Evolutionary conservation across 2,329 filamentous ascomycete species (phyloP).

Genomic region (Stagonosporopsis vannaccii): DNA sequence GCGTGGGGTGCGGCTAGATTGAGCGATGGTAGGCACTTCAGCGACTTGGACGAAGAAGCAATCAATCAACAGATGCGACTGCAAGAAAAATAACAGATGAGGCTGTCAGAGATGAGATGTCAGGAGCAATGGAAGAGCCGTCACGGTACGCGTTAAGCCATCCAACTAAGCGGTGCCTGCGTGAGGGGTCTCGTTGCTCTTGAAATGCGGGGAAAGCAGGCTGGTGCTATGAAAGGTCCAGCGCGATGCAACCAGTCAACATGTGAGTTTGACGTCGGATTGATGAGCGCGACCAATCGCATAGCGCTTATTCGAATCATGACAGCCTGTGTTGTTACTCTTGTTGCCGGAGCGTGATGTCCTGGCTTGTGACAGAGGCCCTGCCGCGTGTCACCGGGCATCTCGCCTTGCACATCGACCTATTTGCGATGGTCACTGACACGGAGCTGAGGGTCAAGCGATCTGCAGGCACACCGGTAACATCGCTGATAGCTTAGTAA

Average conservation of each 20-base stretch:
- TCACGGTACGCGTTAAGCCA: constrained; percentile 18
- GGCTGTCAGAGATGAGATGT: constrained; percentile 23
- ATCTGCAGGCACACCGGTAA: constrained; percentile 10
- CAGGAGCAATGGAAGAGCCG: constrained; percentile 14
- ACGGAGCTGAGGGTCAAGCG: neutral
- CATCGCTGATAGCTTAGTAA: neutral
- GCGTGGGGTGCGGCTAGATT: constrained; percentile 15
- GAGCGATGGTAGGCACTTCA: constrained; percentile 4
- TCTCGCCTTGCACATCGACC: neutral
- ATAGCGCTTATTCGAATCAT: constrained; percentile 5
- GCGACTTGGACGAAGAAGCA: constrained; percentile 2
- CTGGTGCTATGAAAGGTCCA: constrained; percentile 9
- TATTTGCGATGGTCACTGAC: constrained; percentile 6
- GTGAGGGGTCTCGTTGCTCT: constrained; percentile 32
- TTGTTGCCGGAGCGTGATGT: constrained; percentile 4
- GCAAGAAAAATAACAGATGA: constrained; percentile 12
- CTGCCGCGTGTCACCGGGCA: constrained; percentile 19
- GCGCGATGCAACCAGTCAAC: constrained; percentile 20
- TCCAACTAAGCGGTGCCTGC: constrained; percentile 29
- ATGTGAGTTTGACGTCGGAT: constrained; percentile 12
- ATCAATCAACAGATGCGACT: constrained; percentile 1
- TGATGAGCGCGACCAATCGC: constrained; percentile 29
- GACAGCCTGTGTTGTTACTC: constrained; percentile 4
- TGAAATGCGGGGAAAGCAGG: constrained; percentile 37
- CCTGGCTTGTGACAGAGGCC: constrained; percentile 14